Evolutionary conservation across 2,329 filamentous ascomycete species (phyloP).

Genomic region (Fragosphaeria purpurea): DNA sequence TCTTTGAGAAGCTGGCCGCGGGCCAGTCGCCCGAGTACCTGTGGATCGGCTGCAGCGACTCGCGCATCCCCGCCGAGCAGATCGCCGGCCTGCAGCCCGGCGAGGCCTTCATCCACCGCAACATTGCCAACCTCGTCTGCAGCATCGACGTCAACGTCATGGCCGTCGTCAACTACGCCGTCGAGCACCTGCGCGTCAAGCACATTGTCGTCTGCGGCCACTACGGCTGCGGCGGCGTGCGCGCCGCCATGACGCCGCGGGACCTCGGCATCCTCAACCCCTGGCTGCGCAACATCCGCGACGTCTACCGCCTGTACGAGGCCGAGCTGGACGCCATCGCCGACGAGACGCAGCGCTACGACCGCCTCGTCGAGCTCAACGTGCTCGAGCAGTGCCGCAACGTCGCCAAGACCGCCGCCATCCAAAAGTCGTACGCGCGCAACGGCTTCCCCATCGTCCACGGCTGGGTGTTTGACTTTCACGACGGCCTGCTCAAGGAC

Average conservation of each 20-base stretch:
- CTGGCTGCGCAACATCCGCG: slow-evolving; percentile 64
- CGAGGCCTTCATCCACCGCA: slow-evolving; percentile 88
- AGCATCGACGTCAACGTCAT: slow-evolving; percentile 47
- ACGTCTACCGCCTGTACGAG: slow-evolving; percentile 64
- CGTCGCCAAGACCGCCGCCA: slow-evolving; percentile 67
- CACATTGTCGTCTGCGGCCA: slow-evolving; percentile 73
- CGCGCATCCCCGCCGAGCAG: slow-evolving; percentile 81
- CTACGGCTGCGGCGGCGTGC: slow-evolving; percentile 49
- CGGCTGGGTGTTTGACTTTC: slow-evolving; percentile 63
- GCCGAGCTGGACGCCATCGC: slow-evolving; percentile 54
- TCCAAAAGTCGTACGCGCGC: slow-evolving; percentile 60
- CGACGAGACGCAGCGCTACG: slow-evolving; percentile 49
- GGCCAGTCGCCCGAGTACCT: slow-evolving; percentile 63
- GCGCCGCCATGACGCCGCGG: slow-evolving; percentile 53
- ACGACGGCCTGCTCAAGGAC: slow-evolving; percentile 55
- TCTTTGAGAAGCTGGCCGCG: slow-evolving; percentile 53
- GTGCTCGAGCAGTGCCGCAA: slow-evolving; percentile 69
- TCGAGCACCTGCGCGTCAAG: slow-evolving; percentile 69
- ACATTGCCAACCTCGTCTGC: slow-evolving; percentile 84
- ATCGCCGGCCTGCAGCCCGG: slow-evolving; percentile 76
- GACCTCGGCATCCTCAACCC: slow-evolving; percentile 63
- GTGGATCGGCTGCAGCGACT: slow-evolving; percentile 89
- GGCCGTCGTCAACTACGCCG: slow-evolving; percentile 69
- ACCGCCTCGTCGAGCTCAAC: slow-evolving; percentile 74
- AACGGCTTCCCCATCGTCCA: slow-evolving; percentile 60